phyloP scores from a whole-genome alignment of 2,329 filamentous ascomycete species.

The Beauveria caledonica region DNA sequence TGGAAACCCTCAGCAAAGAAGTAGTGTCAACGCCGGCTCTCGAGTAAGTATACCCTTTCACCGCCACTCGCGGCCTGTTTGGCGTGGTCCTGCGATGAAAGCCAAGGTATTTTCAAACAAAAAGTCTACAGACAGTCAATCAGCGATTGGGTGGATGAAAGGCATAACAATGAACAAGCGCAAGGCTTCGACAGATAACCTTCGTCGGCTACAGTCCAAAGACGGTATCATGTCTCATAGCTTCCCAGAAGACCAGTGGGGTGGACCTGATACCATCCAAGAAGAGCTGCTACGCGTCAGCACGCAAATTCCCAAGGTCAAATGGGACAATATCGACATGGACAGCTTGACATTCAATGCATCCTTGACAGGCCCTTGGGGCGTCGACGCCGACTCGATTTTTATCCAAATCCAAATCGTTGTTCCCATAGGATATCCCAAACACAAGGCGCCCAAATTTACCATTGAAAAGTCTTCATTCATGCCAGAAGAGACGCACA shows the following conservation, averaged over 20 bases:
- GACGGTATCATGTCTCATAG: conserved; percentile 42
- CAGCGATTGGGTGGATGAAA: conserved; percentile 62
- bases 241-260: conserved; percentile 50
- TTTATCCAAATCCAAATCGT: conserved; percentile 55
- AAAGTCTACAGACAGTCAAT: conserved; percentile 38
- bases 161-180: conserved; percentile 56
- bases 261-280: conserved; percentile 52
- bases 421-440: conserved; percentile 52
- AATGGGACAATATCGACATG: conserved; percentile 57
- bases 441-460: conserved; percentile 49
- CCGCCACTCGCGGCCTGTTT: conserved; percentile 30
- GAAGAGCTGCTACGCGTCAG: conserved; percentile 58
- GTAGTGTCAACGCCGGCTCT: conserved; percentile 37
- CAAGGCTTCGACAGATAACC: conserved; percentile 33
- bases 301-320: conserved; percentile 53
- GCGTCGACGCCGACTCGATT: conserved; percentile 44
- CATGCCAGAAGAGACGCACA: conserved; percentile 48
- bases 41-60: conserved; percentile 25
- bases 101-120: conserved; percentile 37
- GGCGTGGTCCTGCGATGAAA: conserved; percentile 53
- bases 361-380: conserved; percentile 60
- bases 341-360: conserved; percentile 49
- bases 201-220: conserved; percentile 41
- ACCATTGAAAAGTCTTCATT: conserved; percentile 53
- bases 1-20: conserved; percentile 33